These are phyloP conservation scores for Phaeotremella skinneri DNA, from an alignment of 768 basidiomycete species.

Conservation along the genomic window DNA sequence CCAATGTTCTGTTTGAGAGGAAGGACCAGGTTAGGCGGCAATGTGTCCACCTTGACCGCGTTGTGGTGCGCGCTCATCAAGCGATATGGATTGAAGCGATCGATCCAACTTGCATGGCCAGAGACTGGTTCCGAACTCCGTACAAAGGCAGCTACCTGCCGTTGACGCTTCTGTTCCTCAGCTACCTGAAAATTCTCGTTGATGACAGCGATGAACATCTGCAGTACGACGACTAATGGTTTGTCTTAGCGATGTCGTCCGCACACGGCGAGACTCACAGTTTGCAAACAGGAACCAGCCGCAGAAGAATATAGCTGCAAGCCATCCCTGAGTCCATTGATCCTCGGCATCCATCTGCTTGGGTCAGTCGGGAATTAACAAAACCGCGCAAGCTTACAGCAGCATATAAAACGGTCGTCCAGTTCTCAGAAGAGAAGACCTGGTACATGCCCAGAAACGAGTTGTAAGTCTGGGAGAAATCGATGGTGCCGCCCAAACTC, in stretches of 20 bases:
- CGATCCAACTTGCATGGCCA: slow-evolving; percentile 63
- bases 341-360: slow-evolving; percentile 62
- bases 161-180: slow-evolving; percentile 79
- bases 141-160: slow-evolving; percentile 67
- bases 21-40: slow-evolving; percentile 72
- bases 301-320: slow-evolving; percentile 69
- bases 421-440: slow-evolving; percentile 90
- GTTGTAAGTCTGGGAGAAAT: slow-evolving; percentile 79
- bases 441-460: slow-evolving; percentile 80
- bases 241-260: slow-evolving; percentile 9
- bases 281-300: slow-evolving; percentile 90
- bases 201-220: slow-evolving; percentile 97
- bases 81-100: slow-evolving; percentile 80
- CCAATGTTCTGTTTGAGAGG: slow-evolving; percentile 72
- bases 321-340: slow-evolving; percentile 64
- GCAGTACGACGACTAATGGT: slow-evolving; percentile 73
- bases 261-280: slow-evolving; percentile 59
- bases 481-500: slow-evolving; percentile 55
- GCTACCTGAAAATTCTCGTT: slow-evolving; percentile 92
- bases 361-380: background rate
- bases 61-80: slow-evolving; percentile 73
- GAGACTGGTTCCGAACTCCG: slow-evolving; percentile 55
- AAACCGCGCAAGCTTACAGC: slow-evolving; percentile 20
- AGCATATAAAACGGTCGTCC: slow-evolving; percentile 51
- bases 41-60: slow-evolving; percentile 65